A percentile compares a stretch with the other conserved stretches of the same genome.
Conservation (phyloP, 2,329 filamentous ascomycete species). For the Chalaropsis thielavioides region DNA sequence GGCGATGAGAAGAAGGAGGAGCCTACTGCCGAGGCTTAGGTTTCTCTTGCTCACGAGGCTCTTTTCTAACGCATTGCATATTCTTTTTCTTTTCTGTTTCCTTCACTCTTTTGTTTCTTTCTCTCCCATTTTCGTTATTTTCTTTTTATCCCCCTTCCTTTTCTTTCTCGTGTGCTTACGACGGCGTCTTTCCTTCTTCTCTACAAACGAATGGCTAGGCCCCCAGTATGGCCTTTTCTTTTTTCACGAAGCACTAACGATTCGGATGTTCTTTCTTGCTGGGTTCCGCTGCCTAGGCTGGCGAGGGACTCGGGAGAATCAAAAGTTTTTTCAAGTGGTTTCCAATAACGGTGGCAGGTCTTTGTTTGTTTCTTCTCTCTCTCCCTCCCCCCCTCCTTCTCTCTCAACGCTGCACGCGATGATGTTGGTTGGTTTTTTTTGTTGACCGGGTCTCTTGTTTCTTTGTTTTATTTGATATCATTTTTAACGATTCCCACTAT, state of each 20-base stretch:
- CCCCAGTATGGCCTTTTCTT: conserved; percentile 1
- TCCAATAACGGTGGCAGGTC: conserved; percentile 14
- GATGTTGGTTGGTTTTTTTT: conserved; percentile 7
- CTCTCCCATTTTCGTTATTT: conserved; percentile 1
- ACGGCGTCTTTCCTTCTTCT: conserved; percentile 7
- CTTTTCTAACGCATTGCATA: conserved; percentile 18
- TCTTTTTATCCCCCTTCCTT: background rate
- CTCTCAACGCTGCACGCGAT: conserved; percentile 6
- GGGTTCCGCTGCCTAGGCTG: background rate
- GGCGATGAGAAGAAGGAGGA: conserved; percentile 36
- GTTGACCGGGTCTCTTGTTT: conserved; percentile 10
- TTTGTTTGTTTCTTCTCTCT: conserved; percentile 14
- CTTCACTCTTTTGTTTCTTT: background rate
- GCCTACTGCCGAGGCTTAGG: conserved; percentile 31
- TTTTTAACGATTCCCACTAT: conserved; percentile 10
- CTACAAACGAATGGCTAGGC: conserved; percentile 10
- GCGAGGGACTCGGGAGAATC: background rate
- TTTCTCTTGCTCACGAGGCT: conserved; percentile 19
- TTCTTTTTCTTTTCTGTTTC: conserved; percentile 6
- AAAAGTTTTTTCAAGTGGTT: conserved; percentile 15
- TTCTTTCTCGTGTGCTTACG: conserved; percentile 8
- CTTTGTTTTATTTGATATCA: conserved; percentile 14
- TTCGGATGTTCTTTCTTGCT: conserved; percentile 11
- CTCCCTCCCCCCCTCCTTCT: conserved; percentile 4
- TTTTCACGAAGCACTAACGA: conserved; percentile 11